These are phyloP conservation scores for Nannochloropsis granulata DNA, from an alignment of 108 stramenopile genomes.

Conservation along the genomic window DNA sequence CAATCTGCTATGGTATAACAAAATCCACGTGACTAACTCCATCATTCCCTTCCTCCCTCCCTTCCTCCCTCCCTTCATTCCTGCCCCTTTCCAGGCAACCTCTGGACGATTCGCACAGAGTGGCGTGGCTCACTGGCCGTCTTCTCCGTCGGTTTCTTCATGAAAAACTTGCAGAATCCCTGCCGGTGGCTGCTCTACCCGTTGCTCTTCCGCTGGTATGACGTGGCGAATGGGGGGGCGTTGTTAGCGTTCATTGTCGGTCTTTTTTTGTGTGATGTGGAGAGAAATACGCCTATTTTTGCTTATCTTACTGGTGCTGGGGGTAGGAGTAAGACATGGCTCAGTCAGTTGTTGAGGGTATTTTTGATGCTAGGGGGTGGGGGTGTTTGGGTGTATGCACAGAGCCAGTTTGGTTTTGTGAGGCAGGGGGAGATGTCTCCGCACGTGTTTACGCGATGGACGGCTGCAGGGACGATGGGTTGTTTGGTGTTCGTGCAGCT, in stretches of 20 bases:
- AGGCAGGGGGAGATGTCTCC: not conserved
- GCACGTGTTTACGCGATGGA: not conserved
- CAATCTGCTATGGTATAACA: no score
- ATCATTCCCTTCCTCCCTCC: not conserved
- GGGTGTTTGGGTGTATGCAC: not conserved
- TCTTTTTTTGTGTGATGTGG: not conserved
- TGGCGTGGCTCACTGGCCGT: not conserved
- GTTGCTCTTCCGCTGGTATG: not conserved
- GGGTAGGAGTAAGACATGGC: not conserved
- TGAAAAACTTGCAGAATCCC: not conserved
- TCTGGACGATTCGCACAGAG: not conserved
- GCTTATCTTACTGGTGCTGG: not conserved
- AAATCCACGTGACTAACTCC: not conserved
- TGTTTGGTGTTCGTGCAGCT: not conserved
- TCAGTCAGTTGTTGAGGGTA: not conserved
- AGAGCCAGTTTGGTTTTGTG: not conserved
- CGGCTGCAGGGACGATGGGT: not conserved
- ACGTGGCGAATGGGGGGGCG: not conserved
- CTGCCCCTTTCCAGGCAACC: not conserved
- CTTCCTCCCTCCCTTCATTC: no score
- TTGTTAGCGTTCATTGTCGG: not conserved
- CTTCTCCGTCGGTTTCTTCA: not conserved
- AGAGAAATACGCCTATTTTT: not conserved
- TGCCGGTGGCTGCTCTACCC: not conserved
- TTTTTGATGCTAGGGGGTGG: not conserved